Evolutionary conservation across 108 stramenopile species (phyloP).

Genomic region (Skeletonema tropicum): DNA sequence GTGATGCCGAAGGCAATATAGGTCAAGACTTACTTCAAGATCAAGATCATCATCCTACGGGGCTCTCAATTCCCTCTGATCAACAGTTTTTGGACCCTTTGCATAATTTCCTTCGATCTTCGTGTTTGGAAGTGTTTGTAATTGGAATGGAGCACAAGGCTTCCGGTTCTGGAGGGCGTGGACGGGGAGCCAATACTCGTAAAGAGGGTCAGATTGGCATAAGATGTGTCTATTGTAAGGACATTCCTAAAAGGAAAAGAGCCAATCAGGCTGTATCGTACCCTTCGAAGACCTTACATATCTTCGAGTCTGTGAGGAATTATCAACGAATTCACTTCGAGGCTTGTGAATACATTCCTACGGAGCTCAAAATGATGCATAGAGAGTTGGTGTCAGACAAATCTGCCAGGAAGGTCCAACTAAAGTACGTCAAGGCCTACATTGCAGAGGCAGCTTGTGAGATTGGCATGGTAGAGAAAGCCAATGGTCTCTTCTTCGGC

Average conservation of each 20-base stretch:
- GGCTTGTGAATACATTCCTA: not conserved
- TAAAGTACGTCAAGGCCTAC: constrained; percentile 14
- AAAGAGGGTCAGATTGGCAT: not conserved
- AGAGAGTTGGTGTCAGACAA: not conserved
- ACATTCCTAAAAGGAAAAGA: not conserved
- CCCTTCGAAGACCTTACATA: not conserved
- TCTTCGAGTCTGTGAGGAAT: constrained; percentile 3
- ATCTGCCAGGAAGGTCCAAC: not conserved
- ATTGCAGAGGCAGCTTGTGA: constrained; percentile 19
- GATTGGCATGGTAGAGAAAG: constrained; percentile 15
- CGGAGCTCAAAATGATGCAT: not conserved
- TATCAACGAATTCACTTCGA: not conserved
- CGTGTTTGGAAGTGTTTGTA: constrained; percentile 13
- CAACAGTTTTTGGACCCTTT: constrained; percentile 11
- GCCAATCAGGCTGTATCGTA: constrained; percentile 2
- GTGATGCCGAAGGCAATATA: too few relatives aligned
- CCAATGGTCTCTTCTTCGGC: constrained; percentile 22
- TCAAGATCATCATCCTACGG: not conserved
- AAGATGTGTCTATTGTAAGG: not conserved
- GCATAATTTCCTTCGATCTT: constrained; percentile 12
- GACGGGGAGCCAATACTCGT: not conserved
- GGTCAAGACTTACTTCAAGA: not conserved
- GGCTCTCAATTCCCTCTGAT: constrained; percentile 1
- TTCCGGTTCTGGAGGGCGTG: not conserved
- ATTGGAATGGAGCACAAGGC: not conserved